Base-by-base conservation (phyloP, 495 filamentous ascomycete species). In the Aspergillus indologenus region DNA sequence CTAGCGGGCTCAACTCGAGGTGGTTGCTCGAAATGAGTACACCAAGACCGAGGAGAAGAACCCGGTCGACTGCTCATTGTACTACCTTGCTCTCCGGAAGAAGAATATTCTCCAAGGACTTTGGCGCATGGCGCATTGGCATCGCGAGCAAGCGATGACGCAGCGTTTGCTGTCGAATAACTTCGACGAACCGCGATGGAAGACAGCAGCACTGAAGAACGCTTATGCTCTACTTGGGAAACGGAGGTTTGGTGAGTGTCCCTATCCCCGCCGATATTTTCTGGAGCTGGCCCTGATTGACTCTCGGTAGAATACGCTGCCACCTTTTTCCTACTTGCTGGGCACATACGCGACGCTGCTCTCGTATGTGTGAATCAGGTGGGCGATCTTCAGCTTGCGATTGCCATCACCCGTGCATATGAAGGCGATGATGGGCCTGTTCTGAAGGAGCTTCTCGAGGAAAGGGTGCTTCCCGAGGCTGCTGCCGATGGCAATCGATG, bases 211-310 rank as follows among this genome's bases (percentile, higher is more conserved):
- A 12, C 71, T 95, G 57, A 99, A 99, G 73, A 99, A 99, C 67
- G 94, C 94, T 1, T 99, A 96, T 72, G 92, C 93, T n/a, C 70
- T 99, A 57, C 86, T 98, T 68, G 93, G 92, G 45, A 94, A 91
- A 73, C 85, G 89, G 42, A 81, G 94, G 65, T 96, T 95, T 72
- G 88, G 90, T 92, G 73, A 62, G 81, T 54, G 9, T 7, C 21
- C 18, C 42, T 45, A 11, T 29, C 18, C 21, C 15, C 21, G 17
- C 29, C 8, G 5, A 12, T 18, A 15, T 4, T 9, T 23, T n/a
- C n/a, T n/a, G n/a, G 18, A 21, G 7, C 31, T 8, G 14, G 29
- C 20, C 5, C 12, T 49, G 44, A 8, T 55, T 68, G 63, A 66
- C 50, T 31, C 23, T 18, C 19, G 52, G 54, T 34, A 91, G 91